phyloP scores from a whole-genome alignment of 257 asterid genomes.

The Solanum corneliomulleri region DNA sequence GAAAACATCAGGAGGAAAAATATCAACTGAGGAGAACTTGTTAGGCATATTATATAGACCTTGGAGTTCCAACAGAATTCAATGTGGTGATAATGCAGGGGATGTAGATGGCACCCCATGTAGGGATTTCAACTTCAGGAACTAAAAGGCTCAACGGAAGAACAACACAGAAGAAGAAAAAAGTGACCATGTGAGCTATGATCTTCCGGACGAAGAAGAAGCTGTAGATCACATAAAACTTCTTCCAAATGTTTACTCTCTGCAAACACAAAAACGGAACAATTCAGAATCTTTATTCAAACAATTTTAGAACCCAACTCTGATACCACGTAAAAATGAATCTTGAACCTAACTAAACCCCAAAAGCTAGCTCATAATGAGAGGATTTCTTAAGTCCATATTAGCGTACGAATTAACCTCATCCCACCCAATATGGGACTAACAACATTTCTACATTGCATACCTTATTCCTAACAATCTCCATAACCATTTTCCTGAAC shows the following conservation, averaged over 20 bases:
- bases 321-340: no score
- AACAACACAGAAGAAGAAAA: slow-evolving; percentile 56
- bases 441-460: not conserved
- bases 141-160: slow-evolving; percentile 46
- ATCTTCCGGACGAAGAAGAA: slow-evolving; percentile 61
- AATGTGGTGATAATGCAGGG: slow-evolving; percentile 50
- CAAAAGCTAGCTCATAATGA: not conserved
- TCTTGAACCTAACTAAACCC: not conserved
- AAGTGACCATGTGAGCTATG: slow-evolving; percentile 48
- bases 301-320: not conserved
- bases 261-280: slow-evolving; percentile 1
- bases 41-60: slow-evolving; percentile 15
- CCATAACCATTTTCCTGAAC: slow-evolving; percentile 47
- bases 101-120: slow-evolving; percentile 48
- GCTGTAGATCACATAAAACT: slow-evolving; percentile 52
- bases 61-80: slow-evolving; percentile 65
- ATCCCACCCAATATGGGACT: not conserved
- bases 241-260: slow-evolving; percentile 47
- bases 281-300: not conserved
- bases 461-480: slow-evolving; percentile 43
- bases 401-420: not conserved
- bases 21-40: not conserved
- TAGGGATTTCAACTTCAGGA: slow-evolving; percentile 61
- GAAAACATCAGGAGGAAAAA: not conserved
- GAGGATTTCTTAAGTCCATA: no score